Evolutionary conservation across 2,329 filamentous ascomycete genomes (phyloP).

Genomic region (Aspergillus spinulosporus): DNA sequence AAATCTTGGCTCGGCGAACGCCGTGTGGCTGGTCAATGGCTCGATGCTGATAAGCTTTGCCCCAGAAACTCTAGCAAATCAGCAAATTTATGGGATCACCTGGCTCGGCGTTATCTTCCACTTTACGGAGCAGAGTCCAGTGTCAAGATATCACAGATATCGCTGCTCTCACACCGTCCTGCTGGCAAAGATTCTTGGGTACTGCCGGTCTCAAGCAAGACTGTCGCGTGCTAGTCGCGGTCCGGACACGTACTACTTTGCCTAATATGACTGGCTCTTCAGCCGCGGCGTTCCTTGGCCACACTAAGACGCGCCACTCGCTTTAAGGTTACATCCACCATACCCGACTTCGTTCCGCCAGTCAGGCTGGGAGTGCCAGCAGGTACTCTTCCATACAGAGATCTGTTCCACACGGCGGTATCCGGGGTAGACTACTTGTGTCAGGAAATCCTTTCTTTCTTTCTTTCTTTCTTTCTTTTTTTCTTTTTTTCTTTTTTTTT

Average conservation of each 20-base stretch:
- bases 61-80: not conserved
- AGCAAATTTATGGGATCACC: not conserved
- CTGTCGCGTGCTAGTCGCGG: not conserved
- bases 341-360: not conserved
- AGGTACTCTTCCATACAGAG: too few relatives aligned
- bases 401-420: too few relatives aligned
- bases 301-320: slow-evolving; percentile 5
- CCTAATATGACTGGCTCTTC: not conserved
- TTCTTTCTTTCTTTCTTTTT: too few relatives aligned
- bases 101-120: not conserved
- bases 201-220: not conserved
- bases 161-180: not conserved
- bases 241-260: too few relatives aligned
- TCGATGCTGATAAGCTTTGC: slow-evolving; percentile 18
- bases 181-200: not conserved
- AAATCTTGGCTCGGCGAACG: slow-evolving; percentile 12
- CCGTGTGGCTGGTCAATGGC: not conserved
- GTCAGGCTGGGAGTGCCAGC: not conserved
- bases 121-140: not conserved
- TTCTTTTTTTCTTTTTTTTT: too few relatives aligned
- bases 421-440: not conserved
- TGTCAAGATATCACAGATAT: not conserved
- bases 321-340: slow-evolving; percentile 10
- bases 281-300: not conserved
- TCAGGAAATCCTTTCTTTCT: too few relatives aligned